These are phyloP conservation scores for Skeletonema menzelii DNA, from an alignment of 108 stramenopile species.

Conservation along the genomic window DNA sequence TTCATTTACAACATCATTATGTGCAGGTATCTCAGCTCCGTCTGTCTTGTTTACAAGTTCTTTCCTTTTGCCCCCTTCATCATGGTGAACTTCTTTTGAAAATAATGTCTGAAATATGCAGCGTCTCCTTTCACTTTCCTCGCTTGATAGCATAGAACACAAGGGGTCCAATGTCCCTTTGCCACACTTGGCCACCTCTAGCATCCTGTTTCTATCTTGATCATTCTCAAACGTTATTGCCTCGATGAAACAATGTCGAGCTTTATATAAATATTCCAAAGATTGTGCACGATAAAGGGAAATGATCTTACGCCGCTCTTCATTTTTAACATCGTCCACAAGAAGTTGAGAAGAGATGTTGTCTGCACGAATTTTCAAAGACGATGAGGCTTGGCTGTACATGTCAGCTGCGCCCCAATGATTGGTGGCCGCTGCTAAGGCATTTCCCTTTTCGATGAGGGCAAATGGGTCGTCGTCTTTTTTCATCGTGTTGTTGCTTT, in stretches of 20 bases:
- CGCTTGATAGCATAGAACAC: conserved; percentile 10
- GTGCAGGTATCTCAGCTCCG: not conserved
- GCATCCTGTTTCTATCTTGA: conserved; percentile 18
- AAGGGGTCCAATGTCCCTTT: conserved; percentile 17
- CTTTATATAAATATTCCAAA: conserved; percentile 35
- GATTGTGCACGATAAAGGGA: conserved; percentile 32
- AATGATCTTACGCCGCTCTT: conserved; percentile 20
- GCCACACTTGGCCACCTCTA: conserved; percentile 12
- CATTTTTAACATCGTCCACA: not conserved
- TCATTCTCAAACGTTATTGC: conserved; percentile 32
- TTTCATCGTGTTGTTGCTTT: not conserved
- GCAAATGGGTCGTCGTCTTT: conserved; percentile 30
- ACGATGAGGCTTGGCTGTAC: conserved; percentile 19
- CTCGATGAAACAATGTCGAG: conserved; percentile 25
- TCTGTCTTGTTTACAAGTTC: not conserved
- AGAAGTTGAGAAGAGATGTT: not conserved
- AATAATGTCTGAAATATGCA: conserved; percentile 19
- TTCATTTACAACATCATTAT: not conserved
- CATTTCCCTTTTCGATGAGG: conserved; percentile 31
- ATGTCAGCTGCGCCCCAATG: conserved; percentile 30
- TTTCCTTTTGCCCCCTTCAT: not conserved
- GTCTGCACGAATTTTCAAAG: conserved; percentile 23
- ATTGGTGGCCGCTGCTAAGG: conserved; percentile 22
- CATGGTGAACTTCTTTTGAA: not conserved
- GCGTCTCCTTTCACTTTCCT: conserved; percentile 19